Percentiles rank a stretch among this genome's conserved stretches.
Evolutionary conservation across 2,329 filamentous ascomycete species (phyloP).

Genomic region (Trichoderma citrinoviride): DNA sequence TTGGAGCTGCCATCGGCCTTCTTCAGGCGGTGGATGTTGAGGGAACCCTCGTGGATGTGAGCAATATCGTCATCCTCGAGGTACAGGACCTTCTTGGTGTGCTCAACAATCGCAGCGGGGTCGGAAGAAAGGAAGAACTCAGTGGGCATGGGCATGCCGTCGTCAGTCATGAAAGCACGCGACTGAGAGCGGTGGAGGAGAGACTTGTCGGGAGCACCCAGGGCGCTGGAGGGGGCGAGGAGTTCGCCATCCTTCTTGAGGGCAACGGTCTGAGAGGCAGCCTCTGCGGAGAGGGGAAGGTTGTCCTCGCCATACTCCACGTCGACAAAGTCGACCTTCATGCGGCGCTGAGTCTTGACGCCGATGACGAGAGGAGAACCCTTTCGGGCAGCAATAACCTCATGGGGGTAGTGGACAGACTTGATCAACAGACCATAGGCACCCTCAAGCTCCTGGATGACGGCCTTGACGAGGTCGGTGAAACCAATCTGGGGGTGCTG

Average conservation of each 20-base stretch:
- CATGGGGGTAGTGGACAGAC: conserved; percentile 96
- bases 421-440: conserved; percentile 97
- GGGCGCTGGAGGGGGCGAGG: conserved; percentile 57
- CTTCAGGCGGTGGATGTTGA: conserved; percentile 97
- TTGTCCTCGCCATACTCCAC: conserved; percentile 93
- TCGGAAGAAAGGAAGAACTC: conserved; percentile 99
- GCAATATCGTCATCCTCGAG: conserved; percentile 99
- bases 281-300: conserved; percentile 81
- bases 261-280: conserved; percentile 92
- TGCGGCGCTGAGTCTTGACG: conserved; percentile 94
- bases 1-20: conserved; percentile 97
- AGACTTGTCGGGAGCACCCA: conserved; percentile 94
- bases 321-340: conserved; percentile 99
- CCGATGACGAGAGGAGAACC: conserved; percentile 96
- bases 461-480: conserved; percentile 92
- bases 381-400: conserved; percentile 97
- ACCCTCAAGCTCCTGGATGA: conserved; percentile 97
- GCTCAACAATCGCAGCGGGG: conserved; percentile 96
- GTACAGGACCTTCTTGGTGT: conserved; percentile 99
- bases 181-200: conserved; percentile 98
- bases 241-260: conserved; percentile 82
- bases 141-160: conserved; percentile 94
- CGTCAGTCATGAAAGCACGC: conserved; percentile 96
- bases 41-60: conserved; percentile 96
- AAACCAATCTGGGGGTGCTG: conserved; percentile 93